Evolutionary conservation across 2,329 filamentous ascomycete species (phyloP), one percentile per base, ranked within the genome.

Genomic region (Laburnicola sp.): DNA sequence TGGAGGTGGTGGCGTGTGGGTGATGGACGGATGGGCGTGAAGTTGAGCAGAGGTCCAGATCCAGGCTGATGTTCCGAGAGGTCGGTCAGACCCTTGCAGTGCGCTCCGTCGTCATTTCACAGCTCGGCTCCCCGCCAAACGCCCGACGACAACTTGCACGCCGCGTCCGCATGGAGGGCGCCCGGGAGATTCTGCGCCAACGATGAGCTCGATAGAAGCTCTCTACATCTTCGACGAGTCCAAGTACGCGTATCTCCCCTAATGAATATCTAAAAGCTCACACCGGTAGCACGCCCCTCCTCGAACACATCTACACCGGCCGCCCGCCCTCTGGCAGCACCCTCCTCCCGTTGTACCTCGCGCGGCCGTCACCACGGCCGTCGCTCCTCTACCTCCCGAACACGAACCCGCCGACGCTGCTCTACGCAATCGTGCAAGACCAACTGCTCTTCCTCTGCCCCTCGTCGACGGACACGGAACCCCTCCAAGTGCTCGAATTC

Each of bases 181-280:
- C 38, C 28, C 37, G 51, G 51, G 51, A 51, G 48, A 58, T 52
- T 49, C 30, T 38, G 11, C 23, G 22, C 28, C 35, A 53, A 74
- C 45, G 50, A 80, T 80, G 78, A 76, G 90, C 77, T 85, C 89
- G 70, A 89, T 99, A 70, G 93, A 97, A 80, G 94, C 93, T 71
- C 81, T 99, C 68, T 93, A 97, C 79, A 91, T 99, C 72, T 97
- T 89, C 75, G 92, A 97, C 83, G 92, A 97, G 79, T 86, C 92
- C 76, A 91, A 92, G 92, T 96, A 78, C 41, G 41, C n/a, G 9
- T 11, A 8, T 5, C 25, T 3, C 38, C 22, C 7, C 36, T 5
- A 28, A 23, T 10, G 16, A 27, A 22, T 2, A 1, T 11, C 6
- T 22, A 27, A 6, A 26, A 40, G 37, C 63, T 63, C 37, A 63